Percentiles rank a stretch among this genome's conserved stretches.
Conservation (phyloP, 1,139 yeast genomes). For the Pichia cactophila region DNA sequence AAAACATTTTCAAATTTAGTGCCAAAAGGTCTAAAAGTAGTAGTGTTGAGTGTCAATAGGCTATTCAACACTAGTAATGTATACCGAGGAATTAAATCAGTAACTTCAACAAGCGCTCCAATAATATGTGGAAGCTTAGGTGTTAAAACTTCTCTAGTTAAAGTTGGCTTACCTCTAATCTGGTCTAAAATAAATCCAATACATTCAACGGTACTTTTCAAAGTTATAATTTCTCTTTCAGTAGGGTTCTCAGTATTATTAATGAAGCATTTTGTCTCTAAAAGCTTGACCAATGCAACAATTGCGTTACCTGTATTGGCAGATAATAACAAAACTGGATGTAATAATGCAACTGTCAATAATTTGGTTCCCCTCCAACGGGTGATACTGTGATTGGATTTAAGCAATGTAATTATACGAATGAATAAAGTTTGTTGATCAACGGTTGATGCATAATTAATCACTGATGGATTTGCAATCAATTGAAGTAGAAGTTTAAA, state of each 20-base stretch:
- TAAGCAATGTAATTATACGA: conserved; percentile 46
- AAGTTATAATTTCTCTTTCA: conserved; percentile 23
- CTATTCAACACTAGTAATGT: conserved; percentile 43
- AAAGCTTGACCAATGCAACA: conserved; percentile 44
- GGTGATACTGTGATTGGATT: conserved; percentile 40
- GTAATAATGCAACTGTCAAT: conserved; percentile 41
- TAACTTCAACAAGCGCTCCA: conserved; percentile 42
- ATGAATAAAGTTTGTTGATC: conserved; percentile 52
- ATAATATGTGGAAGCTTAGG: conserved; percentile 67
- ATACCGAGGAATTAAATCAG: conserved; percentile 35
- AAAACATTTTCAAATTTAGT: conserved; percentile 49
- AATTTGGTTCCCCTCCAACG: conserved; percentile 63
- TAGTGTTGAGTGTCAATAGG: conserved; percentile 53
- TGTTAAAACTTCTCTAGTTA: conserved; percentile 77
- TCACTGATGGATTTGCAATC: conserved; percentile 20
- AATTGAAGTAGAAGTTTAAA: conserved; percentile 13
- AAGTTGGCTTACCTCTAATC: conserved; percentile 73
- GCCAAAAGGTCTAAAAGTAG: conserved; percentile 76
- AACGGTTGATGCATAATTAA: conserved; percentile 31
- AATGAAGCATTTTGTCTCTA: conserved; percentile 44
- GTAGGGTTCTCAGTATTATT: conserved; percentile 31
- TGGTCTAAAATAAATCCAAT: conserved; percentile 42
- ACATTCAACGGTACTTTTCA: conserved; percentile 37
- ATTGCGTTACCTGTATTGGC: conserved; percentile 55
- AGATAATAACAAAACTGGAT: conserved; percentile 45